A percentile compares a stretch with the other conserved stretches of the same genome.
phyloP scores from a whole-genome alignment of 2,329 filamentous ascomycete species.

The Magnaporthiopsis rhizophila region DNA sequence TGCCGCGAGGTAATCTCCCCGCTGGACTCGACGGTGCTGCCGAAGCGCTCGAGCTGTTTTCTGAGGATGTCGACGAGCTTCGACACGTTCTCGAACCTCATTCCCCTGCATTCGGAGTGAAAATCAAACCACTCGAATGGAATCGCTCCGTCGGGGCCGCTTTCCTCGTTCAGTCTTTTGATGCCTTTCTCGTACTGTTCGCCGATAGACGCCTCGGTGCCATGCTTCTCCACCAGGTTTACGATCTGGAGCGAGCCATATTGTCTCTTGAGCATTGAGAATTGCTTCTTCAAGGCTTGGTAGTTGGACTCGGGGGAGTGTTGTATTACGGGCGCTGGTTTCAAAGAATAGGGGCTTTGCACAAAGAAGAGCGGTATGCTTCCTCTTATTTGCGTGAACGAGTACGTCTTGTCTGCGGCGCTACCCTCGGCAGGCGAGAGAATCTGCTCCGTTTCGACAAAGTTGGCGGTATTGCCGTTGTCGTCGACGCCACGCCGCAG shows the following conservation, averaged over 20 bases:
- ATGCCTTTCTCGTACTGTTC: slow-evolving; percentile 66
- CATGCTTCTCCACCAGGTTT: slow-evolving; percentile 83
- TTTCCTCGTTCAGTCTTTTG: slow-evolving; percentile 56
- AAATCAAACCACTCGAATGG: slow-evolving; percentile 97
- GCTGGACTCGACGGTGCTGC: slow-evolving; percentile 55
- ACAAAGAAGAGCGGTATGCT: slow-evolving; percentile 95
- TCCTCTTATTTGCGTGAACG: slow-evolving; percentile 79
- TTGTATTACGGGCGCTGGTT: slow-evolving; percentile 74
- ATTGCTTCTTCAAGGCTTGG: slow-evolving; percentile 70
- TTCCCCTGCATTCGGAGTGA: slow-evolving; percentile 82
- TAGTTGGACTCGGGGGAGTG: slow-evolving; percentile 76
- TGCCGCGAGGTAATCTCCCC: slow-evolving; percentile 41
- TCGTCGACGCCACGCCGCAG: slow-evolving; percentile 86
- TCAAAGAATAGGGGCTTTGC: slow-evolving; percentile 87
- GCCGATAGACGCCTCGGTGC: slow-evolving; percentile 72
- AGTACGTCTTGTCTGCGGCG: slow-evolving; percentile 52
- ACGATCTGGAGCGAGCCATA: slow-evolving; percentile 76
- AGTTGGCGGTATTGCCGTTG: slow-evolving; percentile 79
- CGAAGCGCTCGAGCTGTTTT: slow-evolving; percentile 58
- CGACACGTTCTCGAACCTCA: slow-evolving; percentile 96
- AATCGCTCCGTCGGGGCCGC: slow-evolving; percentile 34
- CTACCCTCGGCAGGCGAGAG: slow-evolving; percentile 51
- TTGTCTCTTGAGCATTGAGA: slow-evolving; percentile 55
- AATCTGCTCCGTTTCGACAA: slow-evolving; percentile 92
- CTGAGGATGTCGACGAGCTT: slow-evolving; percentile 65